Conservation (phyloP, 2,329 filamentous ascomycete species). For the Fusarium hostae region DNA sequence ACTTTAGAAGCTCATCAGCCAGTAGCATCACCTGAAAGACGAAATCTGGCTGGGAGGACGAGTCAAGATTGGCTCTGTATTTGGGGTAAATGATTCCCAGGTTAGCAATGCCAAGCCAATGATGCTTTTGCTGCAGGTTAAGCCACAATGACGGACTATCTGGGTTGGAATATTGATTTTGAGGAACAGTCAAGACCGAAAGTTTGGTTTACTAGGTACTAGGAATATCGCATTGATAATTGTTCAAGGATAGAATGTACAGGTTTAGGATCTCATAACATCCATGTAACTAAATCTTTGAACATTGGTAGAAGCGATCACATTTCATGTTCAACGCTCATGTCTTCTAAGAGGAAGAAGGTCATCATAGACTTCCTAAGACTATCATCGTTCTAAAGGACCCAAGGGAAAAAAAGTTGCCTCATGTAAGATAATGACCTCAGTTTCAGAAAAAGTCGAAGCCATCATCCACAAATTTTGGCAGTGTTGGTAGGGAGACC, state of each 20-base stretch:
- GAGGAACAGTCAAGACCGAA: neutral
- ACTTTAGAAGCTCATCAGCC: slow-evolving; percentile 24
- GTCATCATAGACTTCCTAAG: neutral
- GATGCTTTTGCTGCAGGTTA: slow-evolving; percentile 16
- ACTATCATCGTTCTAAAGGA: neutral
- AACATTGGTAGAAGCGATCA: neutral
- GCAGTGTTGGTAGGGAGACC: slow-evolving; percentile 23
- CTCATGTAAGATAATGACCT: slow-evolving; percentile 9
- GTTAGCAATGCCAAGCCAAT: slow-evolving; percentile 24
- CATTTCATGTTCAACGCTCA: neutral
- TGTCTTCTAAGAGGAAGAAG: neutral
- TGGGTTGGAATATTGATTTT: neutral
- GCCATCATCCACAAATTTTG: slow-evolving; percentile 10
- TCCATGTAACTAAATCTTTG: neutral
- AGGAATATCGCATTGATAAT: neutral
- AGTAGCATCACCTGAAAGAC: slow-evolving; percentile 19
- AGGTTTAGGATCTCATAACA: neutral
- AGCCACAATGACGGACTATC: slow-evolving; percentile 13
- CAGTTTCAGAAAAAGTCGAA: neutral
- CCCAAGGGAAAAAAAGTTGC: neutral
- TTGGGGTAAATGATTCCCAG: slow-evolving; percentile 9
- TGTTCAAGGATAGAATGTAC: neutral
- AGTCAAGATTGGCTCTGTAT: slow-evolving; percentile 19
- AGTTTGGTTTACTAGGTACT: neutral
- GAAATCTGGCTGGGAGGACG: slow-evolving; percentile 13